Evolutionary conservation across 2,329 filamentous ascomycete genomes (phyloP).

Genomic region (Stylonectria norvegica): DNA sequence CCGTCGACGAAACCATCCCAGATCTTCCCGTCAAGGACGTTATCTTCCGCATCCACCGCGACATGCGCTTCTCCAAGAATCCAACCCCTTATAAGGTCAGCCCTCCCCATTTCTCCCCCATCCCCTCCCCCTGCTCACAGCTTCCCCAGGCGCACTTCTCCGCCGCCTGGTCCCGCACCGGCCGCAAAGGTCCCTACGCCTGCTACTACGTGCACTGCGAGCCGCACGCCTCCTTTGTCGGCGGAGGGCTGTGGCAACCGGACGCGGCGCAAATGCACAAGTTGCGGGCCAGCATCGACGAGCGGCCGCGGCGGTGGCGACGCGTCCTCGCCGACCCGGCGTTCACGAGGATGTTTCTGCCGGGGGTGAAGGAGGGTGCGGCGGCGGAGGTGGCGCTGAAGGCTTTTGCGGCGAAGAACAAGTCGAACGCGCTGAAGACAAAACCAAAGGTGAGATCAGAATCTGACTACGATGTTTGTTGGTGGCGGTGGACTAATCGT

Average conservation of each 20-base stretch:
- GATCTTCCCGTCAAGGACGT: slow-evolving; percentile 84
- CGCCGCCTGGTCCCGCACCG: slow-evolving; percentile 82
- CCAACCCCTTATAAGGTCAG: slow-evolving; percentile 82
- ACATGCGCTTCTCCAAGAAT: slow-evolving; percentile 80
- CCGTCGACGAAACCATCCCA: slow-evolving; percentile 76
- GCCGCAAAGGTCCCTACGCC: slow-evolving; percentile 82
- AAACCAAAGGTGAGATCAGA: slow-evolving; percentile 68
- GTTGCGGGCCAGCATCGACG: slow-evolving; percentile 73
- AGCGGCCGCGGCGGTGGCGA: slow-evolving; percentile 67
- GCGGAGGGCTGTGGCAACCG: slow-evolving; percentile 79
- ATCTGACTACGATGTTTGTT: not conserved
- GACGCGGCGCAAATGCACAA: slow-evolving; percentile 62
- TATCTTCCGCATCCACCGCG: slow-evolving; percentile 82
- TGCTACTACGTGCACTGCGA: slow-evolving; percentile 85
- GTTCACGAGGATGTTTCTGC: slow-evolving; percentile 65
- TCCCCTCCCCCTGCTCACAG: slow-evolving; percentile 20
- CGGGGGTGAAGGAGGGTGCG: slow-evolving; percentile 33
- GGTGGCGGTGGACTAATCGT: slow-evolving; percentile 3
- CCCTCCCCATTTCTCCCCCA: not conserved
- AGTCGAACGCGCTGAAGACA: slow-evolving; percentile 74
- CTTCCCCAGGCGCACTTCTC: slow-evolving; percentile 73
- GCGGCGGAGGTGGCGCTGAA: slow-evolving; percentile 54
- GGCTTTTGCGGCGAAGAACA: slow-evolving; percentile 69
- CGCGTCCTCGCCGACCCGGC: slow-evolving; percentile 57
- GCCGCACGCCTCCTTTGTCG: slow-evolving; percentile 68